Evolutionary conservation across 108 stramenopile genomes (phyloP).

Genomic region (Heterococcus sp.): DNA sequence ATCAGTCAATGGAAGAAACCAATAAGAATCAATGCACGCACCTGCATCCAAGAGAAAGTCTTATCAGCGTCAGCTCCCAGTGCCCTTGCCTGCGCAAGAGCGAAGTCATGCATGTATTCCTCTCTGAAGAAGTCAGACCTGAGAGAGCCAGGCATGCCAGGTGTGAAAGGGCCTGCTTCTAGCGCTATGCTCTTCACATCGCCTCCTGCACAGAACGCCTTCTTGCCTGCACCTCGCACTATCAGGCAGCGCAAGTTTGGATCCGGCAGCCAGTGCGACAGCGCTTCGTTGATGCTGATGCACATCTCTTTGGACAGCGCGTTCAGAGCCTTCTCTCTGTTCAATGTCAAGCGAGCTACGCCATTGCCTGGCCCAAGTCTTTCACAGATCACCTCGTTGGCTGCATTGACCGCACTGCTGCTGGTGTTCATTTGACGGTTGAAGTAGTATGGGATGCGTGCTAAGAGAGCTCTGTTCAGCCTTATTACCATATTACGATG

Average conservation of each 20-base stretch:
- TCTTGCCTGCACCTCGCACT: constrained; percentile 47
- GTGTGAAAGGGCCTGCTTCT: neutral
- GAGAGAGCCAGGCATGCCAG: constrained; percentile 6
- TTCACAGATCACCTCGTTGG: no score
- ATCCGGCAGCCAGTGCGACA: neutral
- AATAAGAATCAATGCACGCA: no score
- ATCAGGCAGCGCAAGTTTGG: constrained; percentile 1
- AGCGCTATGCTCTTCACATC: constrained; percentile 33
- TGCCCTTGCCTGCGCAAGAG: constrained; percentile 4
- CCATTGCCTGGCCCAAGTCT: no score
- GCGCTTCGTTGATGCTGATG: neutral
- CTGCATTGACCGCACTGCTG: no score
- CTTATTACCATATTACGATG: no score
- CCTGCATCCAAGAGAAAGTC: neutral
- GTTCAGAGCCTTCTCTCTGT: neutral
- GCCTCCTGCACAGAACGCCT: constrained; percentile 59
- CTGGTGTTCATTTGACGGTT: no score
- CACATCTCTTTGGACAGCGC: neutral
- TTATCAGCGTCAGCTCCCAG: neutral
- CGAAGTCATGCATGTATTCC: constrained; percentile 27
- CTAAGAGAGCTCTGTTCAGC: no score
- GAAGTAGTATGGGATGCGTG: no score
- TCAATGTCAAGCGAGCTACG: neutral
- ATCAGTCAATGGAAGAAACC: no score
- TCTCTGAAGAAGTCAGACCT: constrained; percentile 36